phyloP scores from a whole-genome alignment of 164 flowering plant species.

The Berberis thunbergii region DNA sequence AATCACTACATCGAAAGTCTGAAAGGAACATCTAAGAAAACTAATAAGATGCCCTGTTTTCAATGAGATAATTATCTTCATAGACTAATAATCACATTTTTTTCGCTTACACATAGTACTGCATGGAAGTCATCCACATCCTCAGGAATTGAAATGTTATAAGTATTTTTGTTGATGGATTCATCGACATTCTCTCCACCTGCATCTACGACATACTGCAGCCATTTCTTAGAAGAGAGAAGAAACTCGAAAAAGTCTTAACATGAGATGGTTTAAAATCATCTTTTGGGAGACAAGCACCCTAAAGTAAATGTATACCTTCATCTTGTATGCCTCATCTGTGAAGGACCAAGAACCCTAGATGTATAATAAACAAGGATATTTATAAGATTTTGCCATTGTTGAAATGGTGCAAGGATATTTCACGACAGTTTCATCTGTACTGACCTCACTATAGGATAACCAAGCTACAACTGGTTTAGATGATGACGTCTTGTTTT shows the following conservation, averaged over 20 bases:
- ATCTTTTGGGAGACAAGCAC: not conserved
- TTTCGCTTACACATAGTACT: constrained; percentile 71
- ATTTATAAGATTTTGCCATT: not conserved
- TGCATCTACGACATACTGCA: constrained; percentile 82
- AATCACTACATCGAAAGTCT: constrained; percentile 86
- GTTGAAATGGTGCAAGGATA: not conserved
- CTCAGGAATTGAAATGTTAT: constrained; percentile 65
- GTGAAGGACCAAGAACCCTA: constrained; percentile 88
- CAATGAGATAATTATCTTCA: not conserved
- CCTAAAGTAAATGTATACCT: constrained; percentile 28
- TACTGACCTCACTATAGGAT: constrained; percentile 40
- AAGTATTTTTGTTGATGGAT: constrained; percentile 56
- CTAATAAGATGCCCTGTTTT: not conserved
- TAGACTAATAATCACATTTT: not conserved
- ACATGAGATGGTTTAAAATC: not conserved
- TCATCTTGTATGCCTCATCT: constrained; percentile 55
- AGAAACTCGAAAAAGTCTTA: not conserved
- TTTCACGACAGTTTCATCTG: not conserved
- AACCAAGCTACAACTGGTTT: constrained; percentile 93
- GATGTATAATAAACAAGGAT: not conserved
- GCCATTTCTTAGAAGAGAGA: not conserved
- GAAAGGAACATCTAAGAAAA: not conserved
- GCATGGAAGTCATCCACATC: constrained; percentile 79
- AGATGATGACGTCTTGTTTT: constrained; percentile 36
- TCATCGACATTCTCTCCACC: constrained; percentile 87